Evolutionary conservation across 306 rosid species (phyloP).

Genomic region (Mimosa bimucronata): DNA sequence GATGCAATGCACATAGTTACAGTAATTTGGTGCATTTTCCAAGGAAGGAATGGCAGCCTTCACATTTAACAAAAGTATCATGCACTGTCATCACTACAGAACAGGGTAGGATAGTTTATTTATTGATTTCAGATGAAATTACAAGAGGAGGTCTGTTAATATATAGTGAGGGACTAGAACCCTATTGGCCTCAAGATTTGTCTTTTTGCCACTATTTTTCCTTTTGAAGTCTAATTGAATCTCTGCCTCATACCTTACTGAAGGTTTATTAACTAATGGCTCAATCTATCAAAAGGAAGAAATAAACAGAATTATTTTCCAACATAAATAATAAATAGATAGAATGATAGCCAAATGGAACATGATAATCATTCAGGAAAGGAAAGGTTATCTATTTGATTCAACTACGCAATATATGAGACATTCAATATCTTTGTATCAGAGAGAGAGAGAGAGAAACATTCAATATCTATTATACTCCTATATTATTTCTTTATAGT

Average conservation of each 20-base stretch:
- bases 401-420: neutral
- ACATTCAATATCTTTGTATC: neutral
- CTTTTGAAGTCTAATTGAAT: neutral
- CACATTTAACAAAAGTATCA: neutral
- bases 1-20: neutral
- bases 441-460: too few species aligned
- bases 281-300: neutral
- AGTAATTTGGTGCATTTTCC: slow-evolving; percentile 2
- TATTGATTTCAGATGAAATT: neutral
- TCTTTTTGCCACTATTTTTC: neutral
- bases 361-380: neutral
- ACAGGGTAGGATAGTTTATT: neutral
- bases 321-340: neutral
- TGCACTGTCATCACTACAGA: neutral
- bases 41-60: neutral
- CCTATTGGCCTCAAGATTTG: neutral
- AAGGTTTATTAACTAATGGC: neutral
- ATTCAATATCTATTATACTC: neutral
- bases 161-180: neutral
- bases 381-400: slow-evolving; percentile 22
- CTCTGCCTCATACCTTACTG: slow-evolving; percentile 1
- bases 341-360: neutral
- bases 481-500: neutral
- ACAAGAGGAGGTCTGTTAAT: neutral
- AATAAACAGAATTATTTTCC: neutral